Conservation (phyloP, 2,329 filamentous ascomycete genomes). For the Westerdykella sp. region DNA sequence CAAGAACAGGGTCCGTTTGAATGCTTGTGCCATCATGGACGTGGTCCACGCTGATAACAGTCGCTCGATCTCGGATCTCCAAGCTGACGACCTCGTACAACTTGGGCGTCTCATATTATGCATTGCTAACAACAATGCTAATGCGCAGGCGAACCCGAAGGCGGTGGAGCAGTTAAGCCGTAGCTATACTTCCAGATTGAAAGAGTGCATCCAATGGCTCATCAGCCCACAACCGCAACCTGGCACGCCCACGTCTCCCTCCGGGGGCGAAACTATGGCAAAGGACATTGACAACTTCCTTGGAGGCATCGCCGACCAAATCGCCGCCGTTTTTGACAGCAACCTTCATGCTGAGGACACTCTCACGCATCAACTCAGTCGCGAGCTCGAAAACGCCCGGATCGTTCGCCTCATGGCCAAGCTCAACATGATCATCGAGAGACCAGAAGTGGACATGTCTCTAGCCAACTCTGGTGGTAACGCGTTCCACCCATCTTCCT, state of each 20-base stretch:
- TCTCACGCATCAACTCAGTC: conserved; percentile 62
- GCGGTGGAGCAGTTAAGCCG: conserved; percentile 71
- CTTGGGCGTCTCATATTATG: conserved; percentile 81
- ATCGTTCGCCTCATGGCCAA: conserved; percentile 76
- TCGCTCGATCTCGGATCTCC: conserved; percentile 65
- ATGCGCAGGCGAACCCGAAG: conserved; percentile 57
- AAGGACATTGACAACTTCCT: conserved; percentile 79
- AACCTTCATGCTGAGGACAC: conserved; percentile 74
- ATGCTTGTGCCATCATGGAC: conserved; percentile 82
- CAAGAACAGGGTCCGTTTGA: conserved; percentile 82
- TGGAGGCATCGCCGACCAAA: conserved; percentile 68
- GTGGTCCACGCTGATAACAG: conserved; percentile 75
- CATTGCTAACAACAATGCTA: conserved; percentile 63
- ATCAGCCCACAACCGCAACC: conserved; percentile 50
- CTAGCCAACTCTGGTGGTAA: conserved; percentile 33
- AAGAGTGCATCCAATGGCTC: conserved; percentile 76
- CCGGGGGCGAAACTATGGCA: conserved; percentile 33
- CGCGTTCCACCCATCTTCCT: conserved; percentile 28
- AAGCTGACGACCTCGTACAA: conserved; percentile 79
- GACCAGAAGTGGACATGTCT: conserved; percentile 75
- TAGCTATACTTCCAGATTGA: conserved; percentile 70
- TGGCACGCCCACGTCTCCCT: conserved; percentile 26
- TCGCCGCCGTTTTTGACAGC: conserved; percentile 69
- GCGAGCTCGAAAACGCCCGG: conserved; percentile 85
- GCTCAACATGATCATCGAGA: conserved; percentile 80